These are phyloP conservation scores for Epicoccum sorghinum DNA, from an alignment of 2,329 filamentous ascomycete species.

Conservation along the genomic window DNA sequence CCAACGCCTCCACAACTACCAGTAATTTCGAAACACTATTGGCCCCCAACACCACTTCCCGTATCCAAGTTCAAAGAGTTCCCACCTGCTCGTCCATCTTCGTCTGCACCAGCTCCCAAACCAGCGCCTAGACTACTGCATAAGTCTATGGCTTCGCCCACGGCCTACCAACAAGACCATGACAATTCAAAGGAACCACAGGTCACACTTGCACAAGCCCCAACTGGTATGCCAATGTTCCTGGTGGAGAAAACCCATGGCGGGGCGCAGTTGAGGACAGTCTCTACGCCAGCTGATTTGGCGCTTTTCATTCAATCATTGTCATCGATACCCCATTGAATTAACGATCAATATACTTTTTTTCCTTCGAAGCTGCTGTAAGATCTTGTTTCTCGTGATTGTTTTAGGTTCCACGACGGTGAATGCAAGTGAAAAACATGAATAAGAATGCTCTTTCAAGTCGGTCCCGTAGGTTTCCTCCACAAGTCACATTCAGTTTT, in stretches of 20 bases:
- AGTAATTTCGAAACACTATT: slow-evolving; percentile 9
- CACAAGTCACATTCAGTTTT: too few species aligned
- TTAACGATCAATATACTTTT: neutral
- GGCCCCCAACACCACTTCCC: neutral
- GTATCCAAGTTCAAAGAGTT: neutral
- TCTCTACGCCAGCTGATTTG: slow-evolving; percentile 15
- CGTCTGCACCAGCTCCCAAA: neutral
- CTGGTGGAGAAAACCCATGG: slow-evolving; percentile 8
- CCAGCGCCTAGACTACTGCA: neutral
- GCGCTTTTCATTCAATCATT: slow-evolving; percentile 15
- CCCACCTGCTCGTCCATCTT: neutral
- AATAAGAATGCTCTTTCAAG: too few species aligned
- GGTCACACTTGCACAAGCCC: neutral
- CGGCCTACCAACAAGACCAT: neutral
- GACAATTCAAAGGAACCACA: neutral
- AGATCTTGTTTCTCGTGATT: neutral
- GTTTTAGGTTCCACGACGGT: too few species aligned
- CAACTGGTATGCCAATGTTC: slow-evolving; percentile 11
- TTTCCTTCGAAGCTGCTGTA: neutral
- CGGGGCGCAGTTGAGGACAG: slow-evolving; percentile 6
- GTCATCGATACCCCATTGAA: slow-evolving; percentile 18
- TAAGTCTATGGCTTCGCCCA: neutral
- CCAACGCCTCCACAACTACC: neutral
- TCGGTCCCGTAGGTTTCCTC: too few species aligned
- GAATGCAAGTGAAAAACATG: too few species aligned